Base-by-base conservation (phyloP, 176 grass and related monocot genomes). In the Cenchrus americanus region DNA sequence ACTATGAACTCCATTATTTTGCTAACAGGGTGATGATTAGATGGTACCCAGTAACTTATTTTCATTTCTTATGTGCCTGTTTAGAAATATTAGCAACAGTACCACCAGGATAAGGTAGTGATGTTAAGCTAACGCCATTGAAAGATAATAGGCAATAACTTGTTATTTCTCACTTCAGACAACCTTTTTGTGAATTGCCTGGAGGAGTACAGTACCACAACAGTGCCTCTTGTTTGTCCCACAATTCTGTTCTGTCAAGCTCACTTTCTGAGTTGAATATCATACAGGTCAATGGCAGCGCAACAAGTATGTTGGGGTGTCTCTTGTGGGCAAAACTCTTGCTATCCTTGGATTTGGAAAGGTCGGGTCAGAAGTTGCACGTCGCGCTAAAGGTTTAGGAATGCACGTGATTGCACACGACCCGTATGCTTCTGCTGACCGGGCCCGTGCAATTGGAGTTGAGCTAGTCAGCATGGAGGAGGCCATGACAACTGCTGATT, bases 321-420 rank as follows among this genome's bases (percentile, higher is more conserved):
- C 94, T 40, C 86, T 97, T 65, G 94, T 97, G 37, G 91, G 91
- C 1, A 97, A 97, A 85, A 97, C 91, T 43, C 82, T 97, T 0
- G 69, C 89, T 0, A 92, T 97, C 75, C 87, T 97, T n/a, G 94
- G 94, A 2, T 97, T 97, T 46, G 94, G 94, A 62, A 97, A 97
- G 84, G 94, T 97, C 2, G 94, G 94, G 0, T 87, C 94, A 69
- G 94, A 97, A 76, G 94, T 97, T 0, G 94, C 94, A 23, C 91
- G 94, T 1, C 89, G 94, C 37, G 94, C 91, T 34, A 97, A 97
- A 69, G 94, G 94, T 54, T 85, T 97, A 7, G 91, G 94, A 52
- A 97, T 97, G 91, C 91, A 94, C 27, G 91, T 97, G 26, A 89
- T 94, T 62, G 94, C 94, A 2, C 89, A 94, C 5, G 94, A 97